These are phyloP conservation scores for Penicillium cosmopolitanum DNA, from an alignment of 495 filamentous ascomycete species.

Conservation along the genomic window DNA sequence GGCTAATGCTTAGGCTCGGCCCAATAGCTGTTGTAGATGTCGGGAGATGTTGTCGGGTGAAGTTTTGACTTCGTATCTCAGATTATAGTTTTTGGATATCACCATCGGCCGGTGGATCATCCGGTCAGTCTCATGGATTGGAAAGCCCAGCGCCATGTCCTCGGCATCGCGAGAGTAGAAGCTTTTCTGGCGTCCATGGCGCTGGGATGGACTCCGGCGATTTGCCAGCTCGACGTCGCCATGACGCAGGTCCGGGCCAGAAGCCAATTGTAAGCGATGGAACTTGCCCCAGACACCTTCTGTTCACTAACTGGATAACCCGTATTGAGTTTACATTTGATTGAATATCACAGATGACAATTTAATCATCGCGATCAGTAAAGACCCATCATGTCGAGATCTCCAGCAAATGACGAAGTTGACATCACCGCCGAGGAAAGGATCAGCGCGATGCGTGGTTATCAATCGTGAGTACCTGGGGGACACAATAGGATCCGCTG, in stretches of 20 bases:
- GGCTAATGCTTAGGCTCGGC: no score
- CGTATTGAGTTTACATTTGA: no score
- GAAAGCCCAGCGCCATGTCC: not conserved
- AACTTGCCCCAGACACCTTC: no score
- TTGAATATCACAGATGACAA: not conserved
- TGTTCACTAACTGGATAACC: no score
- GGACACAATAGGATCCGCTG: no score
- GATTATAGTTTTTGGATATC: not conserved
- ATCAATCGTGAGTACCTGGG: slow-evolving; percentile 21
- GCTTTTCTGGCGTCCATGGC: not conserved
- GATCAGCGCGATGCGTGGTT: slow-evolving; percentile 29
- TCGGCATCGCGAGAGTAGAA: not conserved
- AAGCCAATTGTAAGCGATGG: not conserved
- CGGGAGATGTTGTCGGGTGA: no score
- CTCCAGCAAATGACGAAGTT: slow-evolving; percentile 21
- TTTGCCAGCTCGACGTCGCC: not conserved
- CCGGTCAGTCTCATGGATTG: not conserved
- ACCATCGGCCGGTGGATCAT: not conserved
- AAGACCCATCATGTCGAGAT: slow-evolving; percentile 19
- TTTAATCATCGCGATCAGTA: not conserved
- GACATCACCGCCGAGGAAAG: slow-evolving; percentile 25
- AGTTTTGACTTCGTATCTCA: no score
- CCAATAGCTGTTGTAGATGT: no score
- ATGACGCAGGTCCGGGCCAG: not conserved
- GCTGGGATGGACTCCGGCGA: not conserved